Percentiles rank a stretch among this genome's conserved stretches.
Evolutionary conservation across 1,284 basidiomycete genomes (phyloP).

Genomic region (Albatrellus sp.): DNA sequence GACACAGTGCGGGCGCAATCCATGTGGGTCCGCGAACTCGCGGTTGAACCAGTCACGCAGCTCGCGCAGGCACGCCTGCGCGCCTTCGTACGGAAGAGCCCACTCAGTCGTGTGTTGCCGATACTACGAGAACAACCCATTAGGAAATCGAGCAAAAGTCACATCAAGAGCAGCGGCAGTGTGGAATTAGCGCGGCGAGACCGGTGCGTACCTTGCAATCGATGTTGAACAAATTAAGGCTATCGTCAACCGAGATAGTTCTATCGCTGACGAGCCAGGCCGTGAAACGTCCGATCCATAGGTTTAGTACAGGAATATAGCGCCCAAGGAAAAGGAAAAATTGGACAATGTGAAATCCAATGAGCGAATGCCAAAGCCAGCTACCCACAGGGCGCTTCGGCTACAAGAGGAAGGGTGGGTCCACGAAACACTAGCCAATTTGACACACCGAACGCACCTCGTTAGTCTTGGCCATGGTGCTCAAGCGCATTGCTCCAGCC

Average conservation of each 20-base stretch:
- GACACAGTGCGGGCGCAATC: conserved; percentile 83
- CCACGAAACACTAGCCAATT: conserved; percentile 5
- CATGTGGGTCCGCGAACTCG: conserved; percentile 56
- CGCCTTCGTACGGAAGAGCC: conserved; percentile 69
- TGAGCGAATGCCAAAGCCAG: conserved; percentile 58
- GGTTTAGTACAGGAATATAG: conserved; percentile 41
- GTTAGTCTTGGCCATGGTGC: conserved; percentile 61
- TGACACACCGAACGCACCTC: conserved; percentile 41
- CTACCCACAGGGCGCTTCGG: conserved; percentile 36
- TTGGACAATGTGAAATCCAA: conserved; percentile 72
- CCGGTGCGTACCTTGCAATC: conserved; percentile 57
- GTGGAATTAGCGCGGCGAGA: not conserved
- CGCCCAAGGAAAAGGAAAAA: conserved; percentile 66
- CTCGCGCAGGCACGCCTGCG: conserved; percentile 59
- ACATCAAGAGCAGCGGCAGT: not conserved
- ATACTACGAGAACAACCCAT: conserved; percentile 36
- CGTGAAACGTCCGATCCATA: conserved; percentile 40
- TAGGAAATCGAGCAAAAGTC: conserved; percentile 12
- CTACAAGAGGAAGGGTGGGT: conserved; percentile 17
- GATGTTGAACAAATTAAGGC: conserved; percentile 72
- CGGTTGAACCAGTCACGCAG: conserved; percentile 65
- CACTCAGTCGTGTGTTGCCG: conserved; percentile 89
- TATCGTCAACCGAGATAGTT: conserved; percentile 54
- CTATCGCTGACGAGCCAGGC: conserved; percentile 46
- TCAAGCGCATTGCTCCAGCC: conserved; percentile 62